Conservation (phyloP, 148 eudicot genomes). For the Amaranthus hypochondriacus region DNA sequence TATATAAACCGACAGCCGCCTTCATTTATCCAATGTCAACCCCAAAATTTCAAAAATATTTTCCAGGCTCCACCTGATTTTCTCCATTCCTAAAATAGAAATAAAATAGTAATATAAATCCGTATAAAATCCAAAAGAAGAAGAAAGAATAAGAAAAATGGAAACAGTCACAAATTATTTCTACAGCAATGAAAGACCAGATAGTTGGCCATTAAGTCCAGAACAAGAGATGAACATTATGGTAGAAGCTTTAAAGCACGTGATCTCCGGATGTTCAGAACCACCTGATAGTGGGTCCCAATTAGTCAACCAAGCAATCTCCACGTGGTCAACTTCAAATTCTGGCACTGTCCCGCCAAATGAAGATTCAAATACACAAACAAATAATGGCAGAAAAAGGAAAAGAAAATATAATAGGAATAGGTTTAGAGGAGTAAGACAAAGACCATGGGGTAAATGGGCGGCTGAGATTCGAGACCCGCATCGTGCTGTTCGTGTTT, state of each 20-base stretch:
- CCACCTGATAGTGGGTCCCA: background rate
- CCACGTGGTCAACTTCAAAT: background rate
- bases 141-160: background rate
- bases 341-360: constrained; percentile 18
- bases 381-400: background rate
- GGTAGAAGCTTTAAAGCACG: constrained; percentile 40
- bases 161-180: background rate
- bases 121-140: too few species aligned
- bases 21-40: background rate
- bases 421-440: constrained; percentile 52
- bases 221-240: constrained; percentile 37
- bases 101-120: background rate
- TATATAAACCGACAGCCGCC: background rate
- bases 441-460: constrained; percentile 65
- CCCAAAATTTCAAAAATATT: background rate
- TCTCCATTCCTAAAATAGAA: background rate
- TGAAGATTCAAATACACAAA: background rate
- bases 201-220: background rate
- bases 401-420: constrained; percentile 23
- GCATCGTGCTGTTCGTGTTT: constrained; percentile 32
- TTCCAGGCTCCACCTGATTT: background rate
- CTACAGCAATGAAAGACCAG: background rate
- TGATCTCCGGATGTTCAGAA: constrained; percentile 22
- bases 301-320: background rate
- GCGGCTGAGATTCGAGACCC: constrained; percentile 60